Evolutionary conservation across 108 stramenopile genomes (phyloP).

Genomic region (Schizochytrium sp.): DNA sequence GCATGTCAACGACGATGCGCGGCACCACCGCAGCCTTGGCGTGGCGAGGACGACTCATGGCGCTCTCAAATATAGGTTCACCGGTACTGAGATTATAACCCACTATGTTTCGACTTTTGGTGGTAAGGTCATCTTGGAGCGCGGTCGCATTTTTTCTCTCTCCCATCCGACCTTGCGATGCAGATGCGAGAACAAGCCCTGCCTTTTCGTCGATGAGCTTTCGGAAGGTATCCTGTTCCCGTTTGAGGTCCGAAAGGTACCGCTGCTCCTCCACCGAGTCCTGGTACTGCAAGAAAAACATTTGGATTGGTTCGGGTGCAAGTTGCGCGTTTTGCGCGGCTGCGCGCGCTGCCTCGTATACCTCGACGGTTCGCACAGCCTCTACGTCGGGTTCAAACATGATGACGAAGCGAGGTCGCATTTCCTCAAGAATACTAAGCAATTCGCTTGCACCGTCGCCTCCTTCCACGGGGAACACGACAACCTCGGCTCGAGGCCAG

Average conservation of each 20-base stretch:
- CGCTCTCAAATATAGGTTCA: background rate
- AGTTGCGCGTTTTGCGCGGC: conserved; percentile 31
- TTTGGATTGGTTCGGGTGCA: conserved; percentile 32
- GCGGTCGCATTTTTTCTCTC: background rate
- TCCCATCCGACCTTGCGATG: background rate
- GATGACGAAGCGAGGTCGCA: conserved; percentile 68
- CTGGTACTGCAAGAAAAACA: conserved; percentile 82
- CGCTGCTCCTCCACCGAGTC: conserved; percentile 85
- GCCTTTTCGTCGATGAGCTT: conserved; percentile 80
- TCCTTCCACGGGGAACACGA: conserved; percentile 57
- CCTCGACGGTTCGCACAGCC: conserved; percentile 77
- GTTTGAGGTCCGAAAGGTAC: conserved; percentile 71
- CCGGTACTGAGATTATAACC: conserved; percentile 1
- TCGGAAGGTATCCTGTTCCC: conserved; percentile 84
- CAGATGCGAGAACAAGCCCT: background rate
- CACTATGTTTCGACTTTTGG: background rate
- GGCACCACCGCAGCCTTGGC: background rate
- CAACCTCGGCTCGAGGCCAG: conserved; percentile 37
- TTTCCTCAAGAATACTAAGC: conserved; percentile 61
- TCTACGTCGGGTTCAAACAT: conserved; percentile 76
- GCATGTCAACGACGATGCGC: conserved; percentile 73
- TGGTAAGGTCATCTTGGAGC: background rate
- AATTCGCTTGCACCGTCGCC: conserved; percentile 56
- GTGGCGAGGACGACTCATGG: background rate
- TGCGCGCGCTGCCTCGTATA: conserved; percentile 30